A percentile compares a stretch with the other conserved stretches of the same genome.
phyloP scores from a whole-genome alignment of 495 filamentous ascomycete species.

The Astrothelium macrocarpum region DNA sequence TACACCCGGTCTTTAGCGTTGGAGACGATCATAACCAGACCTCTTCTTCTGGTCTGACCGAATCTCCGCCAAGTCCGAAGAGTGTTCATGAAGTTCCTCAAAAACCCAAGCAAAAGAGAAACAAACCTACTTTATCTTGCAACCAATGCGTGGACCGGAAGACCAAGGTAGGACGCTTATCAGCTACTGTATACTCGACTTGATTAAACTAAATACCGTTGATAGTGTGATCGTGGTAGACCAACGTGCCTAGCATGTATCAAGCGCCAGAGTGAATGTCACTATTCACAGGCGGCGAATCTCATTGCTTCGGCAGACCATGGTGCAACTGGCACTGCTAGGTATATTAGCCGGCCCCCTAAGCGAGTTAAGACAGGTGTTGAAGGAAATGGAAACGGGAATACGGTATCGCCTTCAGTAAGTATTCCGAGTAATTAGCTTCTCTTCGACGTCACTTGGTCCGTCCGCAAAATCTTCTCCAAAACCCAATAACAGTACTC shows the following conservation, averaged over 20 bases:
- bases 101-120: conserved; percentile 53
- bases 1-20: background rate
- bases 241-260: conserved; percentile 56
- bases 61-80: background rate
- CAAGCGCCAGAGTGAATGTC: conserved; percentile 59
- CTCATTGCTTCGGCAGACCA: conserved; percentile 43
- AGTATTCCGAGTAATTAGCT: conserved; percentile 19
- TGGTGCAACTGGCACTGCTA: conserved; percentile 34
- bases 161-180: conserved; percentile 43
- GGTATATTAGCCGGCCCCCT: conserved; percentile 49
- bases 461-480: no score
- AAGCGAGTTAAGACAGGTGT: conserved; percentile 30
- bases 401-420: conserved; percentile 16
- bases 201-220: conserved; percentile 13
- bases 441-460: background rate
- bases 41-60: background rate
- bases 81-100: conserved; percentile 29
- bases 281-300: conserved; percentile 59
- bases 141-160: conserved; percentile 63
- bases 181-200: background rate
- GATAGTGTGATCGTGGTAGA: conserved; percentile 37
- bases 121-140: conserved; percentile 66
- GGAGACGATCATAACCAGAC: background rate
- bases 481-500: no score
- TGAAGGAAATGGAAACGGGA: background rate